Evolutionary conservation across 257 asterid species (phyloP).

Genomic region (Plantago elongata): DNA sequence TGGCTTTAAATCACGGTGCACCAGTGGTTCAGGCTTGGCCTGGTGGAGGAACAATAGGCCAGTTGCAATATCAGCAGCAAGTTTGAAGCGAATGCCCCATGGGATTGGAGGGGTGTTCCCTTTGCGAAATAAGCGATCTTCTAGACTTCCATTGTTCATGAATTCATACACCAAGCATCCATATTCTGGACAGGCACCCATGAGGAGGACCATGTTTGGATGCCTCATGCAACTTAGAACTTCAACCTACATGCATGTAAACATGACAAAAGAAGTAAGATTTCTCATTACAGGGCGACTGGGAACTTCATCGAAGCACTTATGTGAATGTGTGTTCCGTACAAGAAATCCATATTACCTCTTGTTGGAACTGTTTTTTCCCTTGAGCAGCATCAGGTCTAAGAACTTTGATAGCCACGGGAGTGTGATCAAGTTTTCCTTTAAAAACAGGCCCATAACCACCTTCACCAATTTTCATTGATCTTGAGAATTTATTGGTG

Average conservation of each 20-base stretch:
- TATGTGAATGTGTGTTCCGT: too few species aligned
- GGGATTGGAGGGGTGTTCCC: conserved; percentile 74
- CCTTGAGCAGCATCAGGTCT: conserved; percentile 79
- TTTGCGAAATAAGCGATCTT: conserved; percentile 61
- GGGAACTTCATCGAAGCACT: neutral
- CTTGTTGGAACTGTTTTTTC: conserved; percentile 79
- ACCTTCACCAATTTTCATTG: conserved; percentile 74
- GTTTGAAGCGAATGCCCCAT: conserved; percentile 63
- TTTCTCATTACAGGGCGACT: neutral
- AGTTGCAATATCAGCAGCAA: conserved; percentile 67
- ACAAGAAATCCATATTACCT: conserved; percentile 34
- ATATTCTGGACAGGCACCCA: conserved; percentile 81
- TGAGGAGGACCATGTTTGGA: conserved; percentile 77
- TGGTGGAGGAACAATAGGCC: conserved; percentile 81
- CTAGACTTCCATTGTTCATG: conserved; percentile 77
- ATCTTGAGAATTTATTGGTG: conserved; percentile 39
- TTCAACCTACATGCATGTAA: conserved; percentile 41
- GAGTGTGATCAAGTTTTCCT: conserved; percentile 77
- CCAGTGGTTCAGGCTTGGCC: conserved; percentile 75
- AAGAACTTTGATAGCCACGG: conserved; percentile 74
- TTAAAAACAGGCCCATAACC: conserved; percentile 82
- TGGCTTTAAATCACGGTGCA: conserved; percentile 83
- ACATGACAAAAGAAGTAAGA: neutral
- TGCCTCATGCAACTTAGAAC: conserved; percentile 68
- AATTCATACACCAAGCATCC: conserved; percentile 83